Evolutionary conservation across 2,329 filamentous ascomycete species (phyloP), one percentile per base, ranked within the genome.

Genomic region (Aspergillus felis): DNA sequence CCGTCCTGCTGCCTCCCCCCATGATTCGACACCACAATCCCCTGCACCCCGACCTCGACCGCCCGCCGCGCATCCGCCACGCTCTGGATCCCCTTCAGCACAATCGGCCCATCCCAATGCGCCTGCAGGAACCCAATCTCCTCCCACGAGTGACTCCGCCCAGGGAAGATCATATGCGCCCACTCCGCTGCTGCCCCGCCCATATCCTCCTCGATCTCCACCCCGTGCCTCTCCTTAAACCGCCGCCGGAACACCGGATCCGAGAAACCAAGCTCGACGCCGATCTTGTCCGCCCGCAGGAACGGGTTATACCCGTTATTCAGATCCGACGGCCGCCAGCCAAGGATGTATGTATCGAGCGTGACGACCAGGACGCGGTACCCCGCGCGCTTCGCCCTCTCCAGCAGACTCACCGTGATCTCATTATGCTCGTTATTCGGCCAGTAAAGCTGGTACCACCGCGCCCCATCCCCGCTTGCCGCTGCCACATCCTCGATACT

Each of bases 401-500:
- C 63, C 2, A 91, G 77, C 25, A 91, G 73, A 51, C 82, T 87
- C 0, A 79, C 75, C 0, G 88, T 90, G 50, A 91, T 76, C 4
- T 86, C 83, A 50, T 90, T 82, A 54, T 84, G 80, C 38, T 81
- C 65, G 46, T 66, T 65, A 1, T 48, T 72, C 0, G 88, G 87
- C 86, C 87, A 90, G 74, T 91, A 91, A 0, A 91, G 81, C 69
- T 92, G 89, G 69, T 82, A 91, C 87, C 87, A 92, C 3, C 86
- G 76, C 17, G 79, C 74, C 0, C 82, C 82, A 1, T 79, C 71
- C 0, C 80, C 81, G 53, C 81, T 84, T 0, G 82, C 83, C 6
- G 73, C 66, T 0, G 85, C 86, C 0, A 90, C 81, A 57, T 90
- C 81, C 67, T 90, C 87, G 51, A 91, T 86, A 1, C 81, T 82